Base-by-base conservation (phyloP, 2,329 filamentous ascomycete genomes). In the Hypoxylon sp. region DNA sequence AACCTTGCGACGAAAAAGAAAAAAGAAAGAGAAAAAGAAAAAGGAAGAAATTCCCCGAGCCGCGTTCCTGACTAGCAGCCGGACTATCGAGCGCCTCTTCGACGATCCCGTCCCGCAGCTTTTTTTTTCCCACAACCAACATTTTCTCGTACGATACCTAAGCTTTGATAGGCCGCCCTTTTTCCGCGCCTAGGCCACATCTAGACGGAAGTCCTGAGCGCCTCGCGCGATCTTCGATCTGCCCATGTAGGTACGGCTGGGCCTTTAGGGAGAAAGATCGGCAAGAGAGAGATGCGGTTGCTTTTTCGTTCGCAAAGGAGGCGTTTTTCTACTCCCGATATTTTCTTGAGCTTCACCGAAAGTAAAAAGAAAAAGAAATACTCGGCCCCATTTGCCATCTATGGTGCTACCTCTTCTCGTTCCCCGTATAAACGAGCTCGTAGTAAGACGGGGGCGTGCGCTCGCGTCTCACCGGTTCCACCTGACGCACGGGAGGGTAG, bases 1-100 rank as follows among this genome's bases (percentile, higher is more conserved):
- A 43, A 48, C 15, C 29, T n/a, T 33, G 10, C 29, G 29, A 13
- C 6, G 26, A 11, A 29, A 29, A 29, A 29, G 26, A n/a, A 26
- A 26, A 3, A 42, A 35, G 17, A 17, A 46, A 46, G 15, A 53
- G 26, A 23, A 40, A 52, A 42, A 15, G 26, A n/a, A 17, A 46
- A 46, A 18, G 49, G 26, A 23, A 40, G 49, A 42, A 15, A 21
- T 52, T 40, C n/a, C 48, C 47, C 33, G 46, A 31, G n/a, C 27
- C 52, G 45, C 35, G 48, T 59, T 62, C 59, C 55, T 62, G 41
- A 59, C 45, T 59, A 62, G 59, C 48, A 56, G 56, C 59, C 55
- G 59, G 41, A 59, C 45, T 59, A 62, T 62, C 48, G 60, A 60
- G 56, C 55, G 52, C 55, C 60, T 33, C n/a, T 42, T 27, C 33